Conservation (phyloP, 306 rosid species). For the Vigna angularis region DNA sequence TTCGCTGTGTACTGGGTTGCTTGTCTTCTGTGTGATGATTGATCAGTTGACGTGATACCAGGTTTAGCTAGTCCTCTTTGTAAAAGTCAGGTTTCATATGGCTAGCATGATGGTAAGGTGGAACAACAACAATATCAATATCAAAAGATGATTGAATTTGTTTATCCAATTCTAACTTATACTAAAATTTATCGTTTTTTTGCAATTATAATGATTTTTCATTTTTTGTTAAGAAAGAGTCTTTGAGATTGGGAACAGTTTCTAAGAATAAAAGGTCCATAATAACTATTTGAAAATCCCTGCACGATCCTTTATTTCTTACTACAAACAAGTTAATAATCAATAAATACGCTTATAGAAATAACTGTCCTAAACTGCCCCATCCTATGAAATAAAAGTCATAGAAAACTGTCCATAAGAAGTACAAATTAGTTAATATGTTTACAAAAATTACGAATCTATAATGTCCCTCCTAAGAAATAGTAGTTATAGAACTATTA, state of each 20-base stretch:
- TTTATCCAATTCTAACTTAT: not conserved
- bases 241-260: not conserved
- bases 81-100: slow-evolving; percentile 1
- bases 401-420: not conserved
- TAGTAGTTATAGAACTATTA: not conserved
- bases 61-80: not conserved
- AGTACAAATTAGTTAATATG: not conserved
- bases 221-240: not conserved
- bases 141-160: not conserved
- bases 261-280: not conserved
- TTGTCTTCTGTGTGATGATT: slow-evolving; percentile 2
- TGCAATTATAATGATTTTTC: not conserved
- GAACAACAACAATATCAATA: not conserved
- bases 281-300: not conserved
- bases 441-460: not conserved
- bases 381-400: not conserved
- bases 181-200: not conserved
- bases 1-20: not conserved
- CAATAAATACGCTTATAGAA: not conserved
- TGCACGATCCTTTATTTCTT: not conserved
- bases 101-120: slow-evolving; percentile 16
- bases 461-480: not conserved
- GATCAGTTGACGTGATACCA: not conserved
- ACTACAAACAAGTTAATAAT: not conserved
- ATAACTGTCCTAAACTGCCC: not conserved